Base-by-base conservation (phyloP, 352 stramenopile species). In the Thalassiosira hispida region DNA sequence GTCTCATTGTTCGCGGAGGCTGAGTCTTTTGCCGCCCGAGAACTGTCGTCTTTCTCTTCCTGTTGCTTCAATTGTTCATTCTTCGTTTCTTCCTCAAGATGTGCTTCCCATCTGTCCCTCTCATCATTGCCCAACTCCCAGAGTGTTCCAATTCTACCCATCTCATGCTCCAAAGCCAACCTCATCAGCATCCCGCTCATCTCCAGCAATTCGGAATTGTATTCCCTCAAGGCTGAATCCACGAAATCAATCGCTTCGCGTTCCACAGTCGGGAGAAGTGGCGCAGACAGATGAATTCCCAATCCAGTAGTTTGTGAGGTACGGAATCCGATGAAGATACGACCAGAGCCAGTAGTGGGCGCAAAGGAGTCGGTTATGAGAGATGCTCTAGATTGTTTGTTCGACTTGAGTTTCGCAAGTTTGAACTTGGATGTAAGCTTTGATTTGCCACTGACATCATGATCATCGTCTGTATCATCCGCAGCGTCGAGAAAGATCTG, bases 291-390 rank as follows among this genome's bases (percentile, higher is more conserved):
- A 64, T 94, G 90, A 23, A 86, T 85, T n/a, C 86, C 86, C 8
- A 93, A 59, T 14, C 90, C 90, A 0, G 90, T 94, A 16, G 87
- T 92, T 77, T 94, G 90, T 12, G 81, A 91, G 18, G 89, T 92
- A 18, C 83, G 73, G 70, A 93, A 94, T 49, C 90, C 90, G 62
- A 94, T 94, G 62, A 94, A 94, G 23, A 94, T 85, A 14, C 77
- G 59, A 51, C 90, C 90, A 22, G 71, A 74, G 0, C 85, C 87
- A 5, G 80, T 61, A 18, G 74, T 70, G 1, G 89, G 89, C 18
- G 83, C 73, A 63, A 94, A 93, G 7, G 78, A 87, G 35, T 84
- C 46, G 7, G 85, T 79, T 35, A 92, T 85, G 38, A 64, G 66
- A 25, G 65, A 18, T 16, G 79, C 75, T 25, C 61, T 68, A 31